Base-by-base conservation (phyloP, 371 early-diverging fungal genomes). In the Mucor velutinosus region DNA sequence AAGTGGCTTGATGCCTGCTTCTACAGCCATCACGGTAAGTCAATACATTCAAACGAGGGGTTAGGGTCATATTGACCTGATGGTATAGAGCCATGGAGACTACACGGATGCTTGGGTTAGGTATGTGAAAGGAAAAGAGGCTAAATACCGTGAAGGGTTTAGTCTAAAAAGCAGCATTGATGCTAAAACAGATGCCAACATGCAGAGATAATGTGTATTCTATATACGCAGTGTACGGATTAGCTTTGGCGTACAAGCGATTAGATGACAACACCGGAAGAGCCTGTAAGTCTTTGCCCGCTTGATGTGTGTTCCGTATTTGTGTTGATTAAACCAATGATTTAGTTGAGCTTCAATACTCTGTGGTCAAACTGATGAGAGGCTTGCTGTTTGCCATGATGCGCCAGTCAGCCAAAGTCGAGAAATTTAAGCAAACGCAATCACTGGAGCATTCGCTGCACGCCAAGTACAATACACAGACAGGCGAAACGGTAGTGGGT, bases 101-200 rank as follows among this genome's bases (percentile, higher is more conserved):
- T 94, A 96, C 68, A 84, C 91, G 1, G 95, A 96, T 81, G 96
- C 95, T 32, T 95, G 95, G 96, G 94, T 94, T 56, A 84, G 93
- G 92, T 92, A 86, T 69, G 14, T 21, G 25, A 43, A 15, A 12
- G 10, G 15, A 19, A 45, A 45, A 19, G 0, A 7, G 45, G 7
- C 45, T 45, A 45, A 51, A 51, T 11, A 23, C 12, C 12, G 4
- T 25, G 3, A 19, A 8, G n/a, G 29, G 23, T 41, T 23, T 43
- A 7, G 30, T 47, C 27, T 30, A 45, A 55, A 30, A 27, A 8
- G 19, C 8, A 25, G 7, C 14, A 23, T 51, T 4, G 19, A 45
- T 43, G 45, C 45, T 45, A 60, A 30, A 66, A 17, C n/a, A 19
- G 80, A 35, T 19, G 10, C 19, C 7, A 59, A 41, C 61, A 1